phyloP scores from a whole-genome alignment of 2,329 filamentous ascomycete genomes.

The Diaporthe citriasiana region DNA sequence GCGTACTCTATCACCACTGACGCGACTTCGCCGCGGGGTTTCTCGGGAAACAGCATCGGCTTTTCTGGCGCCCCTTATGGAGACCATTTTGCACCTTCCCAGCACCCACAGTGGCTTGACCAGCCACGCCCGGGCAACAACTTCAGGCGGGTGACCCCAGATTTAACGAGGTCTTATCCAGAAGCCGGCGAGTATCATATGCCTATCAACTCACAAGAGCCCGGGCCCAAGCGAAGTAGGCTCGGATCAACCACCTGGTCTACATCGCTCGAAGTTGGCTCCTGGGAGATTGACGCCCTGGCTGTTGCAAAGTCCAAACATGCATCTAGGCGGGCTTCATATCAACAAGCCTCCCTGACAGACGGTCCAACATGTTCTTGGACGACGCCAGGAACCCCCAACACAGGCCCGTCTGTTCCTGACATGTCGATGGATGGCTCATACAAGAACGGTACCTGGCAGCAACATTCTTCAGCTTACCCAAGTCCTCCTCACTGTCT shows the following conservation, averaged over 20 bases:
- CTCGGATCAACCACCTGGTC: neutral
- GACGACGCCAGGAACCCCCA: neutral
- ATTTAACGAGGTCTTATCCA: neutral
- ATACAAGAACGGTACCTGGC: neutral
- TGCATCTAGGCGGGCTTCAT: neutral
- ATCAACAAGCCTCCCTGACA: neutral
- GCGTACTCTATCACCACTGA: neutral
- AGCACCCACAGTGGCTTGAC: neutral
- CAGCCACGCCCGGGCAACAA: neutral
- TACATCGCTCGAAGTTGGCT: neutral
- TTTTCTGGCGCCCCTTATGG: neutral
- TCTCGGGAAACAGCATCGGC: neutral
- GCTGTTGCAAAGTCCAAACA: constrained; percentile 19
- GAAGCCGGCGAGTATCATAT: neutral
- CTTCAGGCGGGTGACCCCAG: neutral
- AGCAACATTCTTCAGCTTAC: neutral
- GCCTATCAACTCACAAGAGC: neutral
- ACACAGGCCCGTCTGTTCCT: too few relatives aligned
- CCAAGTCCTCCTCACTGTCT: constrained; percentile 14
- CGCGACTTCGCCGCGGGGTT: neutral
- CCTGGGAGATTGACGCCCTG: constrained; percentile 14
- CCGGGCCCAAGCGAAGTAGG: neutral
- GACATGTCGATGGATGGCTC: neutral
- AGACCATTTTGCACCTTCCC: neutral
- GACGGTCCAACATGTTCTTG: neutral